A percentile compares a stretch with the other conserved stretches of the same genome.
Evolutionary conservation across 305 asterid genomes (phyloP).

Genomic region (Fraxinus latifolia): DNA sequence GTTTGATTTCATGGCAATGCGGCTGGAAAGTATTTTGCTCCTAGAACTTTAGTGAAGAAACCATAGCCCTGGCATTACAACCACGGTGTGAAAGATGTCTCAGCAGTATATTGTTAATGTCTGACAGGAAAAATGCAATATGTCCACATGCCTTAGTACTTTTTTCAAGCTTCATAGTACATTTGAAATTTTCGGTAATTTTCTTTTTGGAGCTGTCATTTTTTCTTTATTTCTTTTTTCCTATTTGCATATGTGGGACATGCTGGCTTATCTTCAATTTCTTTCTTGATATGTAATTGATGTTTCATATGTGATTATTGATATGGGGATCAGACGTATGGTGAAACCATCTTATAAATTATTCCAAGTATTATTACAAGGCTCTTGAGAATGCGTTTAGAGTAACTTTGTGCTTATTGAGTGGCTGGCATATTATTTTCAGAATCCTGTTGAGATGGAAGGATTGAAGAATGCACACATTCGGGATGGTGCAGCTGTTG

Average conservation of each 20-base stretch:
- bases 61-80: neutral
- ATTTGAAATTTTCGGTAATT: neutral
- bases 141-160: neutral
- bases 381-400: neutral
- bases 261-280: neutral
- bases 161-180: neutral
- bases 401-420: slow-evolving; percentile 23
- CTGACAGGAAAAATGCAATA: neutral
- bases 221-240: neutral
- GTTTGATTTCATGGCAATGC: neutral
- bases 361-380: neutral
- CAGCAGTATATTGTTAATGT: neutral
- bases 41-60: neutral
- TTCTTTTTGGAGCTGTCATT: neutral
- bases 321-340: neutral
- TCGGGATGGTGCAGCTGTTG: slow-evolving; percentile 96
- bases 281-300: neutral
- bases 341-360: slow-evolving; percentile 3
- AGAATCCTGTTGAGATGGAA: slow-evolving; percentile 89
- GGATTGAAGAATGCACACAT: slow-evolving; percentile 91
- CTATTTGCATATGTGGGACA: neutral
- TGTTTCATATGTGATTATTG: neutral
- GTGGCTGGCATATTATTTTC: slow-evolving; percentile 27
- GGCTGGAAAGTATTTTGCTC: neutral
- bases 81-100: neutral